A percentile compares a stretch with the other conserved stretches of the same genome.
phyloP scores from a whole-genome alignment of 176 grass and related monocot species.

The Eragrostis nindensis region DNA sequence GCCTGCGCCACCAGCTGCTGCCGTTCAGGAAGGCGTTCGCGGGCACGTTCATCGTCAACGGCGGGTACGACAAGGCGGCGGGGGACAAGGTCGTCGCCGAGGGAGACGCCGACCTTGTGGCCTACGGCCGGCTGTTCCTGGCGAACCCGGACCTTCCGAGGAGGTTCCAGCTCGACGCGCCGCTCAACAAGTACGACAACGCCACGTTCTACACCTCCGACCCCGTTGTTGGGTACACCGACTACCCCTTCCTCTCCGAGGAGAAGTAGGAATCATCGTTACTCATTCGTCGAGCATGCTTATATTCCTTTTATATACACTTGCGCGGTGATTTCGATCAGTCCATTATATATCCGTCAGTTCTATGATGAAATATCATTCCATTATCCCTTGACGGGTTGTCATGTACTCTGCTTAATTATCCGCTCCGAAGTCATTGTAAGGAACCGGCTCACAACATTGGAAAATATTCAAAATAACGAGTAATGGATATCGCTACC shows the following conservation, averaged over 20 bases:
- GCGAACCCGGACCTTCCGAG: conserved; percentile 66
- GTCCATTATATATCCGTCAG: too few relatives aligned
- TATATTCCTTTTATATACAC: too few relatives aligned
- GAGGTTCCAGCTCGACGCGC: conserved; percentile 51
- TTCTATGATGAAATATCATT: too few relatives aligned
- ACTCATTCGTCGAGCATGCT: too few relatives aligned
- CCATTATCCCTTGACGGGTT: too few relatives aligned
- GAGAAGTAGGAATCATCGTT: too few relatives aligned
- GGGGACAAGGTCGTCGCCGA: conserved; percentile 41
- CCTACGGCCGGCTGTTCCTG: conserved; percentile 59
- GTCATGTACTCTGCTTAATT: too few relatives aligned
- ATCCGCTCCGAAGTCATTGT: too few relatives aligned
- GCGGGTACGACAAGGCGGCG: conserved; percentile 48
- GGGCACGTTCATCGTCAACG: conserved; percentile 42
- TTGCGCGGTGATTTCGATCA: too few relatives aligned
- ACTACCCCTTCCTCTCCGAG: conserved; percentile 54
- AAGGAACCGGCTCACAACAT: too few relatives aligned
- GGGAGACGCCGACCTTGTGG: conserved; percentile 60
- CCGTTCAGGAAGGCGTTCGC: background rate
- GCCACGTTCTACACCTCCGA: conserved; percentile 58
- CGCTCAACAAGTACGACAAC: conserved; percentile 58
- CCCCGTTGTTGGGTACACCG: conserved; percentile 61
- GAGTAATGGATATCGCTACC: too few relatives aligned
- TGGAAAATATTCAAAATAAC: too few relatives aligned
- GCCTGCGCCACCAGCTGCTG: background rate